A percentile compares a stretch with the other conserved stretches of the same genome.
Conservation (phyloP, 2,329 filamentous ascomycete species). For the Chalaropsis thielavioides region DNA sequence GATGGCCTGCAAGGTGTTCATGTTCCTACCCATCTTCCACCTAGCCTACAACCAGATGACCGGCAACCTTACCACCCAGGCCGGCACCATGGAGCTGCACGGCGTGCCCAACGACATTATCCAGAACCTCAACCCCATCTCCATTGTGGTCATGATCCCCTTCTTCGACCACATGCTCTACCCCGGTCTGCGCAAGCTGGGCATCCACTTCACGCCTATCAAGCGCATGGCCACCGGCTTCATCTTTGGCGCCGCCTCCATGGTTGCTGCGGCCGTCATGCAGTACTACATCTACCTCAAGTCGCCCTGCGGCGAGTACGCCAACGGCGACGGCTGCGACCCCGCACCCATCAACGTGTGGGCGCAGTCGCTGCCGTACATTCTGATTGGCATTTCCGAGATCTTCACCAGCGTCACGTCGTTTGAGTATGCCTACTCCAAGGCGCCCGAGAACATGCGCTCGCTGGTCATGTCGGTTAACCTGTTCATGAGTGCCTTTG, state of each 20-base stretch:
- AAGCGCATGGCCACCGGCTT: constrained; percentile 62
- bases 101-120: constrained; percentile 67
- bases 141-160: constrained; percentile 61
- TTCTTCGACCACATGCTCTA: constrained; percentile 56
- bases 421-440: constrained; percentile 63
- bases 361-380: constrained; percentile 39
- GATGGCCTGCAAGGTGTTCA: constrained; percentile 54
- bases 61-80: constrained; percentile 48
- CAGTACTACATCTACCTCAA: constrained; percentile 50
- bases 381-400: constrained; percentile 38
- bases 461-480: constrained; percentile 57
- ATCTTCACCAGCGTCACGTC: constrained; percentile 43
- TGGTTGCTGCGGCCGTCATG: constrained; percentile 42
- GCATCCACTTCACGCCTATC: constrained; percentile 57
- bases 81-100: constrained; percentile 49
- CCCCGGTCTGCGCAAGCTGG: constrained; percentile 47
- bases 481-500: constrained; percentile 56
- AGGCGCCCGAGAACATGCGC: constrained; percentile 67
- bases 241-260: constrained; percentile 46
- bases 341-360: constrained; percentile 51
- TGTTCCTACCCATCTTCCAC: constrained; percentile 52
- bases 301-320: constrained; percentile 44
- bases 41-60: constrained; percentile 46
- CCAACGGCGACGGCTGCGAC: constrained; percentile 36
- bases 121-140: constrained; percentile 60